These are phyloP conservation scores for Corylus americana DNA, from an alignment of 306 rosid genomes.

Conservation along the genomic window DNA sequence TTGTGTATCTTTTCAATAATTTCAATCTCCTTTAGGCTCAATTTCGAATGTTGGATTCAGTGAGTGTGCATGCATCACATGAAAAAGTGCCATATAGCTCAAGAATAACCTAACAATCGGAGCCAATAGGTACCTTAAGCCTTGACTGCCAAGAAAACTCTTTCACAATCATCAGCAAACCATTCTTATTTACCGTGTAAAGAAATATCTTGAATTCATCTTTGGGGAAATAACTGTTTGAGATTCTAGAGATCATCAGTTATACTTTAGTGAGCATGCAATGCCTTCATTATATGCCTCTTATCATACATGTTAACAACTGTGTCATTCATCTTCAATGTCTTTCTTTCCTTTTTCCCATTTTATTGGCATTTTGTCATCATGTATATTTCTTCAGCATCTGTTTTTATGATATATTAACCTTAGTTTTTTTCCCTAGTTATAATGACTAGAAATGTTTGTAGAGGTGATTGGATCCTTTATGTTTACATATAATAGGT, in stretches of 20 bases:
- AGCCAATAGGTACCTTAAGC: background rate
- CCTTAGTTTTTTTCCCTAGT: background rate
- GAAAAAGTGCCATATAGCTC: background rate
- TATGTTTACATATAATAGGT: constrained; percentile 47
- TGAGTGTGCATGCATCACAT: background rate
- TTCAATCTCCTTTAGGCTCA: background rate
- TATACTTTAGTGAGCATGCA: background rate
- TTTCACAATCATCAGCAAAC: background rate
- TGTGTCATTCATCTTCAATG: background rate
- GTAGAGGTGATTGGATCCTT: constrained; percentile 22
- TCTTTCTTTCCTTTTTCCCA: background rate
- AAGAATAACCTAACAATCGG: background rate
- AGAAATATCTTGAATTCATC: background rate
- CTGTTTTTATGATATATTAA: background rate
- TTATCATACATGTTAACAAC: background rate
- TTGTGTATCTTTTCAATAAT: background rate
- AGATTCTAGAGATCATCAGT: background rate
- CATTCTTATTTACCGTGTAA: background rate
- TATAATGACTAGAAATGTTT: background rate
- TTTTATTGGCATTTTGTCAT: background rate
- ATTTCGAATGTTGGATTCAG: background rate
- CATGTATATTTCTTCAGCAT: background rate
- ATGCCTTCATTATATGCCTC: background rate
- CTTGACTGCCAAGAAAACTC: background rate
- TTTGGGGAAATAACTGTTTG: no score